These are phyloP conservation scores for Arthrinium puccinioides DNA, from an alignment of 2,329 filamentous ascomycete species.

Conservation along the genomic window DNA sequence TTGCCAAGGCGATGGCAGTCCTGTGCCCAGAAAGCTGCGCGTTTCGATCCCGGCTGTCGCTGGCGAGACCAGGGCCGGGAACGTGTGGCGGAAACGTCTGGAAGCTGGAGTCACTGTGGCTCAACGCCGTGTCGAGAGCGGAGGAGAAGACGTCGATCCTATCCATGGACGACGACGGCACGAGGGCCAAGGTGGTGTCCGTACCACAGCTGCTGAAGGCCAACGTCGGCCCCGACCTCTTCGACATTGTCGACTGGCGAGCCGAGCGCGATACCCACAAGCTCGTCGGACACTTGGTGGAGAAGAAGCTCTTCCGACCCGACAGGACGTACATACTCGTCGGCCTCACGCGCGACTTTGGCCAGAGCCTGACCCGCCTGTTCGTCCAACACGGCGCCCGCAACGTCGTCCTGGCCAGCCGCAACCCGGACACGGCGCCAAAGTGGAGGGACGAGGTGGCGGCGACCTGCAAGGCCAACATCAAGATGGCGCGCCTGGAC, in stretches of 20 bases:
- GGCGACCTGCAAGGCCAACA: conserved; percentile 10
- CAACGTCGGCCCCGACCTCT: conserved; percentile 7
- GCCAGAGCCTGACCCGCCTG: conserved; percentile 33
- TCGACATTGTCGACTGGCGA: conserved; percentile 32
- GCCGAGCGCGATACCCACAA: conserved; percentile 20
- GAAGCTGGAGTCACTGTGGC: too few species aligned
- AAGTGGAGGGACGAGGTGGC: conserved; percentile 26
- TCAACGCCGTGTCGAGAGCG: too few species aligned
- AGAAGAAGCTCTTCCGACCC: conserved; percentile 17
- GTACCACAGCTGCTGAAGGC: conserved; percentile 17
- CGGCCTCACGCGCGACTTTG: conserved; percentile 35
- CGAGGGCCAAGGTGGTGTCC: conserved; percentile 7
- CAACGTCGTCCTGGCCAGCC: conserved; percentile 31
- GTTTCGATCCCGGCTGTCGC: too few species aligned
- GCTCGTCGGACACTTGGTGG: conserved; percentile 15
- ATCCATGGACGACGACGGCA: not conserved
- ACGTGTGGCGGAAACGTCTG: too few species aligned
- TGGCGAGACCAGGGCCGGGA: too few species aligned
- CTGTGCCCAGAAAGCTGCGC: too few species aligned
- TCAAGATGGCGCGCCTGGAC: conserved; percentile 18
- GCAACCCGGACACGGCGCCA: conserved; percentile 21
- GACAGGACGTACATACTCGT: conserved; percentile 31
- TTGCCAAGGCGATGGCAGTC: too few species aligned
- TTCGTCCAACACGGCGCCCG: conserved; percentile 29
- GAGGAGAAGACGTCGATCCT: too few species aligned